Evolutionary conservation across 768 basidiomycete species (phyloP), one percentile per base, ranked within the genome.

Genomic region (Collybia nuda): DNA sequence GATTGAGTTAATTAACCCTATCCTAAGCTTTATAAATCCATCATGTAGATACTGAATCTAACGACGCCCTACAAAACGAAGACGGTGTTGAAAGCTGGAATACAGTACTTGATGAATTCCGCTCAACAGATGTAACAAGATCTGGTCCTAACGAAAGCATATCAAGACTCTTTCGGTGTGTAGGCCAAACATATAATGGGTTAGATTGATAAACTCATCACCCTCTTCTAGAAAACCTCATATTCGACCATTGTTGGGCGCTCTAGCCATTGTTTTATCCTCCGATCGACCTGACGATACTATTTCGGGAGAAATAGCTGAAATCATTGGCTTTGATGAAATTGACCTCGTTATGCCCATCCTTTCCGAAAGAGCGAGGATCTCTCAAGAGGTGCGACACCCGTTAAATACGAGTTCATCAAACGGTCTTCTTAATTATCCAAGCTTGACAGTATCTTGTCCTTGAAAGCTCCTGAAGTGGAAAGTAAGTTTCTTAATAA

Each of bases 281-380:
- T 82, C 81, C 5, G 55, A 69, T 19, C 73, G 71, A 35, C 68
- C 73, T 5, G 76, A 87, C 55, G 90, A 93, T 24, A 82, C 80
- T 18, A 87, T 97, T 24, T 88, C 91, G 22, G 80, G 71, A 22
- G 87, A 91, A 56, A 64, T 98, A 8, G 81, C 79, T 6, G 94
- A 97, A 52, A 70, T 90, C 8, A 64, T 95, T 41, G 96, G 94
- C 2, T 91, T 86, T 63, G 90, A 96, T 44, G 80, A 87, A 15
- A 82, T 98, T 42, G 90, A 91, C 22, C 70, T 93, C 28, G 82
- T 88, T 6, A 80, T 79, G 68, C 80, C 88, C 37, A 77, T 97
- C 22, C 66, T 97, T 1, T 62, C 72, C 15, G 74, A 82, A 24
- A 82, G 94, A 18, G 53, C 57, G 6, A 61, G 65, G 1, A 61